Conservation (phyloP, 148 eudicot species). For the Rheum nobile region DNA sequence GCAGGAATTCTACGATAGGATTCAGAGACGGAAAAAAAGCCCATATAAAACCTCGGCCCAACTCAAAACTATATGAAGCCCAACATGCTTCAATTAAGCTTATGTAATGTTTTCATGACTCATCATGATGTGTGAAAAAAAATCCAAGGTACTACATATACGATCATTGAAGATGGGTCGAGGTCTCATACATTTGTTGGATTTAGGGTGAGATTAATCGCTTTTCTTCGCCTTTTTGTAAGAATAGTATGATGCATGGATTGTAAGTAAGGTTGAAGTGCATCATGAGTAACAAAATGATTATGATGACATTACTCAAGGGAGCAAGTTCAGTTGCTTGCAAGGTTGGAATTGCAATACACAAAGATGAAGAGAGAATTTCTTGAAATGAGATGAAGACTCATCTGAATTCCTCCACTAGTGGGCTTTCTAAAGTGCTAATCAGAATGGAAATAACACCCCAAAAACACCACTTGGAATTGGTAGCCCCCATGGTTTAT, state of each 20-base stretch:
- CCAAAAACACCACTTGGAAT: not conserved
- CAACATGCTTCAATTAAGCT: no score
- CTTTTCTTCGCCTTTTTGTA: not conserved
- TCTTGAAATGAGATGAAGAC: not conserved
- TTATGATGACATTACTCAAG: not conserved
- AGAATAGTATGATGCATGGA: no score
- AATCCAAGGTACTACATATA: no score
- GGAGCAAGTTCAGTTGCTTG: not conserved
- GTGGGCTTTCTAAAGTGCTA: not conserved
- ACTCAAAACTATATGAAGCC: no score
- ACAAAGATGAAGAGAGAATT: not conserved
- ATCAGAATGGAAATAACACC: not conserved
- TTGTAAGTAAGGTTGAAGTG: no score
- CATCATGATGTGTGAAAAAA: no score
- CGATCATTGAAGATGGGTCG: no score
- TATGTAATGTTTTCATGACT: no score
- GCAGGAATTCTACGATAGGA: no score
- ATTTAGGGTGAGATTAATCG: not conserved
- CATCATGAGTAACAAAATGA: not conserved
- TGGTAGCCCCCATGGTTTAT: not conserved
- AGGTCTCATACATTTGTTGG: not conserved
- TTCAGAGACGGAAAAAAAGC: no score
- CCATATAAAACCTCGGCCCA: no score
- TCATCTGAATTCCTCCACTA: not conserved
- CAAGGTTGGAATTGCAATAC: not conserved